Evolutionary conservation across 1,284 basidiomycete species (phyloP).

Genomic region (Erythrobasidium hasegawianum): DNA sequence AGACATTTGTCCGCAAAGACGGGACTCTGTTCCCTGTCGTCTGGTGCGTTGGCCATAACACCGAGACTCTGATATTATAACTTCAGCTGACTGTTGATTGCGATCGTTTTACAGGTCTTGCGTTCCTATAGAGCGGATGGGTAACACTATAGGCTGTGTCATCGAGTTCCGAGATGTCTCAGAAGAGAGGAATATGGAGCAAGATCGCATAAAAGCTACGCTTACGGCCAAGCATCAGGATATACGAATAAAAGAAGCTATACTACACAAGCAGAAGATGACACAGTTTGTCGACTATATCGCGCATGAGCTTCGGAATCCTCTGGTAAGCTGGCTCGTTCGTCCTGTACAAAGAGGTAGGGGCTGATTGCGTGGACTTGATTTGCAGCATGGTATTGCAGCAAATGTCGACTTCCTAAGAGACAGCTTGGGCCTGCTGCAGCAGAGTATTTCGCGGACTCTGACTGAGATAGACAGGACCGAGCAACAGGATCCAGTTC

Average conservation of each 20-base stretch:
- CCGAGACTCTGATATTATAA: no score
- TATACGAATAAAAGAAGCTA: slow-evolving; percentile 28
- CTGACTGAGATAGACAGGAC: background rate
- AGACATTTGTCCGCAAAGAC: slow-evolving; percentile 23
- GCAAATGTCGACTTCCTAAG: slow-evolving; percentile 32
- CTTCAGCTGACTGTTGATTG: no score
- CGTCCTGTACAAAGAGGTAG: no score
- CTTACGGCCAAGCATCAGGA: slow-evolving; percentile 31
- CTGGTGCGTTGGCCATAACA: no score
- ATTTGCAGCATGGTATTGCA: slow-evolving; percentile 27
- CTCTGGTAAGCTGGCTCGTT: slow-evolving; percentile 26
- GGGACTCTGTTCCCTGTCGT: slow-evolving; percentile 27
- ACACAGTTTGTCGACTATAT: slow-evolving; percentile 33
- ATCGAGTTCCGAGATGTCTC: slow-evolving; percentile 32
- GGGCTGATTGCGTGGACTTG: no score
- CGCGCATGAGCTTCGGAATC: slow-evolving; percentile 31
- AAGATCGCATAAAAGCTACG: slow-evolving; percentile 22
- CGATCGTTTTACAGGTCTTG: background rate
- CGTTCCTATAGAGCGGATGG: slow-evolving; percentile 13
- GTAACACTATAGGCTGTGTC: slow-evolving; percentile 18
- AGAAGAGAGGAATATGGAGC: slow-evolving; percentile 17
- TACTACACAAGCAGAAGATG: slow-evolving; percentile 31
- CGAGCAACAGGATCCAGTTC: no score
- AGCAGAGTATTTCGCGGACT: background rate
- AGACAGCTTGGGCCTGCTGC: slow-evolving; percentile 13